A percentile compares a stretch with the other conserved stretches of the same genome.
phyloP scores from a whole-genome alignment of 371 early-diverging fungal genomes.

The Rhizomucor pusillus region DNA sequence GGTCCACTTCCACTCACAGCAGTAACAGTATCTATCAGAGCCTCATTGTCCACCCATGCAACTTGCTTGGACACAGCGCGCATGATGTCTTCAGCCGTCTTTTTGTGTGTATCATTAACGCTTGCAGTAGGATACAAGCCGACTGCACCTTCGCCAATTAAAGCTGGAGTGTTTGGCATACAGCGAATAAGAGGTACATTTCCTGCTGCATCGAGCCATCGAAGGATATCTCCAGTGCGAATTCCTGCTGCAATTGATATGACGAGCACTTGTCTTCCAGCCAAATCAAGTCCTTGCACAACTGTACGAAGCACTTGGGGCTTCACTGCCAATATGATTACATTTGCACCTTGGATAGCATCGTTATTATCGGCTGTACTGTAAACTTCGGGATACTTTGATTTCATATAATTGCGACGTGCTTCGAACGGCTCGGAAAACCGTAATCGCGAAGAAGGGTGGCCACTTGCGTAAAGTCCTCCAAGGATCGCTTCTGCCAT shows the following conservation, averaged over 20 bases:
- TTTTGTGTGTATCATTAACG: conserved; percentile 62
- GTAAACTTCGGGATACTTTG: conserved; percentile 51
- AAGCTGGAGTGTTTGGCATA: conserved; percentile 96
- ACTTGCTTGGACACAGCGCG: conserved; percentile 70
- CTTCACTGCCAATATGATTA: conserved; percentile 87
- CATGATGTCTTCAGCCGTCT: conserved; percentile 67
- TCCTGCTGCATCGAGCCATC: conserved; percentile 59
- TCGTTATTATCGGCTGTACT: conserved; percentile 39
- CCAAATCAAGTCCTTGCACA: conserved; percentile 45
- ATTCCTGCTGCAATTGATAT: conserved; percentile 92
- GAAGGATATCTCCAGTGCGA: conserved; percentile 60
- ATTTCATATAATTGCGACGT: conserved; percentile 62
- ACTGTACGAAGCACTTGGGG: conserved; percentile 82
- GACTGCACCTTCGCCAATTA: conserved; percentile 86
- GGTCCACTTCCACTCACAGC: conserved; percentile 89
- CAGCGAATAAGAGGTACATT: conserved; percentile 64
- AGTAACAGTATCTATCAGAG: conserved; percentile 83
- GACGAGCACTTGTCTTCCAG: conserved; percentile 43
- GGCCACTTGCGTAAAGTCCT: conserved; percentile 75
- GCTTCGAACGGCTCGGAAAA: conserved; percentile 81
- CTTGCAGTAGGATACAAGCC: conserved; percentile 70
- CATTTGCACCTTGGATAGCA: conserved; percentile 54
- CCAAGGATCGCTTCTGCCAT: conserved; percentile 93
- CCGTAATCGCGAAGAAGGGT: conserved; percentile 62
- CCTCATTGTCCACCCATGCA: conserved; percentile 79